A percentile compares a stretch with the other conserved stretches of the same genome.
phyloP scores from a whole-genome alignment of 768 basidiomycete species.

The Tulasnella sp. region DNA sequence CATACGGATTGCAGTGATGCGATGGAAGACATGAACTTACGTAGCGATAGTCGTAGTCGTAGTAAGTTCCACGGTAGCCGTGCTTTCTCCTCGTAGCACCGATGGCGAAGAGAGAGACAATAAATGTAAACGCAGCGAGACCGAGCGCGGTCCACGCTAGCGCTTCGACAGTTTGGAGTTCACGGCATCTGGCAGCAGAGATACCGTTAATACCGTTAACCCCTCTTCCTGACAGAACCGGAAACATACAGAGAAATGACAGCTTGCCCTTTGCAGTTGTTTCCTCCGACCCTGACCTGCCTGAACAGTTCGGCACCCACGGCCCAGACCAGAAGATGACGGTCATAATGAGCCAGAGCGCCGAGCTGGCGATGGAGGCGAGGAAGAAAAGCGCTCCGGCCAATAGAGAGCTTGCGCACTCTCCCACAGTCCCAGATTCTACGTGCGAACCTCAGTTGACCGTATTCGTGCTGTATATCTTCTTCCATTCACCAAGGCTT shows the following conservation, averaged over 20 bases:
- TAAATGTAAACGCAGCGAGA: neutral
- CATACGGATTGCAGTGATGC: no score
- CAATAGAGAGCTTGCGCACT: conserved; percentile 47
- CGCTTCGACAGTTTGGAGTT: conserved; percentile 12
- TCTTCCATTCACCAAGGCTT: no score
- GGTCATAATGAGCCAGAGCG: conserved; percentile 59
- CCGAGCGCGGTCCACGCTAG: conserved; percentile 11
- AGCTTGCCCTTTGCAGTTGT: conserved; percentile 41
- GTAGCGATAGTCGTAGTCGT: neutral
- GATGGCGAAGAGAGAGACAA: conserved; percentile 5
- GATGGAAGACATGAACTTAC: neutral
- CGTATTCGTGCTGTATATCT: no score
- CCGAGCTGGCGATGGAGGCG: conserved; percentile 50
- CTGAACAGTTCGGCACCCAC: conserved; percentile 57
- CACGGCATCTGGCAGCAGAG: conserved; percentile 6
- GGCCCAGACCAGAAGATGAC: conserved; percentile 55
- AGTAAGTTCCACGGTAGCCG: neutral
- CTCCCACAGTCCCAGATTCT: conserved; percentile 54
- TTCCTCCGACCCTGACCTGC: conserved; percentile 47
- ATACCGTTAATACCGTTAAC: conserved; percentile 1
- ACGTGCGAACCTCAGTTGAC: no score
- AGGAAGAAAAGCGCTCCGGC: conserved; percentile 35
- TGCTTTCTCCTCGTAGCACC: neutral
- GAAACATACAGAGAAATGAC: conserved; percentile 39
- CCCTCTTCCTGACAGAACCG: no score